Evolutionary conservation across 2,329 filamentous ascomycete species (phyloP), one percentile per base, ranked within the genome.

Genomic region (Thielaviopsis populi): DNA sequence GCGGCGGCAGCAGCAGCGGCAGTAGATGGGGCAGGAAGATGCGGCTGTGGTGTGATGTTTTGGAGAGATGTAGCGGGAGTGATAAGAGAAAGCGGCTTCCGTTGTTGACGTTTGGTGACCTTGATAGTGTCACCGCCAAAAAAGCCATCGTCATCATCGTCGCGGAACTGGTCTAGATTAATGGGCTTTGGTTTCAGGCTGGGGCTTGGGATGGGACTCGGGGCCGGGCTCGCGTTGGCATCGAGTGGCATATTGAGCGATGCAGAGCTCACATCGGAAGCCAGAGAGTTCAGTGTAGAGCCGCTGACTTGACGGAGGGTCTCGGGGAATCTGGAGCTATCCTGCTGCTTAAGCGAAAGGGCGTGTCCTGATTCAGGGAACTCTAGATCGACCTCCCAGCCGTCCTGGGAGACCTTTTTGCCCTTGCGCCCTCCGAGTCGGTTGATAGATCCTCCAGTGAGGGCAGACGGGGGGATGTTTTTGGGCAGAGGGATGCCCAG

Each of bases 401-500:
- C 88, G 69, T 91, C 87, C 67, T 88, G 84, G 66, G 89, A 83
- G 48, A 86, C 83, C 70, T 83, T 87, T 70, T 84, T 86, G 22
- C 87, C 79, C 70, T 86, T 90, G 68, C 83, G 82, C 66, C 84
- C 84, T 60, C 91, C 91, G 41, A 97, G 79, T 69, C 91, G 82
- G 76, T 95, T 95, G 71, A 97, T 97, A 10, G 91, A 92, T 62
- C 94, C 94, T 62, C 92, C 92, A 72, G 94, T 83, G 50, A 99
- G 78, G 37, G 94, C 94, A 22, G 92, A 96, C 37, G 88, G 84
- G 1, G 92, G 91, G 40, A 97, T 84, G 71, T 91, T 91, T 61
- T 83, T 79, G 33, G 94, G 94, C 64, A 97, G 83, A 6, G 94
- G 92, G 68, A 99, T 96, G 69, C 94, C 94, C 30, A 91, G 91